Conservation (phyloP, 768 basidiomycete genomes). For the Rhodotorula sphaerocarpa region DNA sequence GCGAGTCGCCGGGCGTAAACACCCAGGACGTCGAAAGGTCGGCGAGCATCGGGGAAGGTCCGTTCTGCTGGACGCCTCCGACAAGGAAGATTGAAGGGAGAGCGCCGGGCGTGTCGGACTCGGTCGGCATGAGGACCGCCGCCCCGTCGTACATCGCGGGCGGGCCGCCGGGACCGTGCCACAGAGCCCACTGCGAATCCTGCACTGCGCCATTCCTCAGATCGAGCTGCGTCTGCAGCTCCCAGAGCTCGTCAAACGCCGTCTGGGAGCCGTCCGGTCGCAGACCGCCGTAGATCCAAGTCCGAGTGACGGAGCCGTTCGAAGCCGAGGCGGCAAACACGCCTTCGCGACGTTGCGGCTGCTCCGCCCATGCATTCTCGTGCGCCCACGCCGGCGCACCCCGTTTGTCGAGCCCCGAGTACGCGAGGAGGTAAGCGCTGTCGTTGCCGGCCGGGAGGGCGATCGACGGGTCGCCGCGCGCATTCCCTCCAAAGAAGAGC, state of each 20-base stretch:
- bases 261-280: conserved; percentile 14
- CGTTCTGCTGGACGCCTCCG: conserved; percentile 11
- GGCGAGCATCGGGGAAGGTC: neutral
- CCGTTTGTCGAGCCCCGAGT: neutral
- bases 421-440: conserved; percentile 12
- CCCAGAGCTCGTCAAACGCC: conserved; percentile 23
- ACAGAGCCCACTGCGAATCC: neutral
- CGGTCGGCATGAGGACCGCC: conserved; percentile 19
- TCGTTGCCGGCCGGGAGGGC: conserved; percentile 23
- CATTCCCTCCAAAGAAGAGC: conserved; percentile 27
- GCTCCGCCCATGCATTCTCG: neutral
- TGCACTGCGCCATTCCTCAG: neutral
- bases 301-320: conserved; percentile 16
- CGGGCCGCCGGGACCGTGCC: neutral
- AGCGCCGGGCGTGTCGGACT: neutral
- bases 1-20: conserved; percentile 7
- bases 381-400: conserved; percentile 2
- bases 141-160: conserved; percentile 24
- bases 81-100: conserved; percentile 20
- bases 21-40: conserved; percentile 1
- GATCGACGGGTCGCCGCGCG: conserved; percentile 14
- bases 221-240: conserved; percentile 3
- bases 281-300: conserved; percentile 26
- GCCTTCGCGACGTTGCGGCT: conserved; percentile 19
- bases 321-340: conserved; percentile 18